Conservation (phyloP, 345 rosid genomes). For the Raphanus sativus region DNA sequence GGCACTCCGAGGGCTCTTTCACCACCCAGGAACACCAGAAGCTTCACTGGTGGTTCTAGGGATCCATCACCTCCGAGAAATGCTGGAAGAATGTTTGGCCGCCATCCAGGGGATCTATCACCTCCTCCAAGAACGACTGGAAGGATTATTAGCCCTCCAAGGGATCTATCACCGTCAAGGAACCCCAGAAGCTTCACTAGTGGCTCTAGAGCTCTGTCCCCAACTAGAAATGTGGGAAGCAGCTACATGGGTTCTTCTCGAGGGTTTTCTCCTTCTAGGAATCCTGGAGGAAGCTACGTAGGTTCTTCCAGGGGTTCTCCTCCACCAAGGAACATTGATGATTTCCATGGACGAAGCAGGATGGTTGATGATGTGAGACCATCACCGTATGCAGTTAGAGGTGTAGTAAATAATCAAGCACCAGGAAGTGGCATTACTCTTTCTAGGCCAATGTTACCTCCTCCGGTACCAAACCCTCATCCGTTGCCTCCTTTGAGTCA, state of each 20-base stretch:
- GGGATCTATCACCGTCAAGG: constrained; percentile 10
- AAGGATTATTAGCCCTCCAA: background rate
- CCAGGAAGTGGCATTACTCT: constrained; percentile 50
- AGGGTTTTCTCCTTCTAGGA: constrained; percentile 33
- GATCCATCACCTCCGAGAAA: background rate
- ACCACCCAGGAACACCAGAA: background rate
- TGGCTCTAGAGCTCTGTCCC: constrained; percentile 34
- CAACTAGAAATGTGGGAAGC: constrained; percentile 32
- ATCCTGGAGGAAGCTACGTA: constrained; percentile 26
- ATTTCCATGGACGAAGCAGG: constrained; percentile 54
- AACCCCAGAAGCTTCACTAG: constrained; percentile 25
- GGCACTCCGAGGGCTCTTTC: constrained; percentile 1
- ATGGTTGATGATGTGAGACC: constrained; percentile 58
- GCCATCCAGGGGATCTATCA: background rate
- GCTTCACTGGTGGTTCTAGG: background rate
- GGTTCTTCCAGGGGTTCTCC: constrained; percentile 37
- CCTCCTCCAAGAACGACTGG: background rate
- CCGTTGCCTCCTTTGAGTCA: constrained; percentile 49
- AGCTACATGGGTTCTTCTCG: constrained; percentile 32
- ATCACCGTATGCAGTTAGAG: constrained; percentile 56
- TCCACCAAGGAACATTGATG: constrained; percentile 15
- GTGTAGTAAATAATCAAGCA: constrained; percentile 54
- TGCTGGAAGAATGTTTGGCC: background rate
- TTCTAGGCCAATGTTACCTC: constrained; percentile 54
- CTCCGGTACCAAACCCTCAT: constrained; percentile 53